Conservation (phyloP, 1,284 basidiomycete genomes). For the Puccinia coronata region DNA sequence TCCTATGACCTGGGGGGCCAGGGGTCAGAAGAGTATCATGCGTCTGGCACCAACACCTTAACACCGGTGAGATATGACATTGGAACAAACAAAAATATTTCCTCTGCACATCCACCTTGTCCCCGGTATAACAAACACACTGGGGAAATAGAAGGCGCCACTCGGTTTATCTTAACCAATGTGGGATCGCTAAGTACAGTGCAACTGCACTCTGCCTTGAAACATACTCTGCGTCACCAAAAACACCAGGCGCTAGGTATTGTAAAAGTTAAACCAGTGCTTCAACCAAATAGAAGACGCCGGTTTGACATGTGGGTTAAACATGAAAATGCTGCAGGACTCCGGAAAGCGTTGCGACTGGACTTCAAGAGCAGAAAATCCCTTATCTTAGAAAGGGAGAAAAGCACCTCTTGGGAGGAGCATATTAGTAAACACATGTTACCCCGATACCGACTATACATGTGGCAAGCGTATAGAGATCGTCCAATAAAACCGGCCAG, state of each 20-base stretch:
- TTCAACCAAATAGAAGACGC: conserved; percentile 5
- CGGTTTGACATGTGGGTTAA: conserved; percentile 22
- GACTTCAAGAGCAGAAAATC: not conserved
- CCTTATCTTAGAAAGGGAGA: not conserved
- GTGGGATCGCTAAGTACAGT: not conserved
- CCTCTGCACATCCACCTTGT: no score
- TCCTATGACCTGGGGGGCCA: no score
- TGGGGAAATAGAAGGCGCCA: no score
- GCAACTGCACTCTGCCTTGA: not conserved
- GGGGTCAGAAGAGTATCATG: no score
- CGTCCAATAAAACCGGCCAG: not conserved
- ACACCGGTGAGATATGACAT: no score
- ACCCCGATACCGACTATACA: not conserved
- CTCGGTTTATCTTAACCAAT: not conserved
- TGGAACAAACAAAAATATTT: no score
- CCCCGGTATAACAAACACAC: no score
- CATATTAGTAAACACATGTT: not conserved
- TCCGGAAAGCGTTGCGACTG: not conserved
- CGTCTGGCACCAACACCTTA: no score
- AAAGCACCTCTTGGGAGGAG: not conserved
- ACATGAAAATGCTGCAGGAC: not conserved
- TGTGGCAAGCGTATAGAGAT: conserved; percentile 5
- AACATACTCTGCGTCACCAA: not conserved
- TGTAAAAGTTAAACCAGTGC: not conserved
- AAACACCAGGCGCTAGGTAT: not conserved